Evolutionary conservation across 108 stramenopile genomes (phyloP).

Genomic region (Halocafeteria seosinensis): DNA sequence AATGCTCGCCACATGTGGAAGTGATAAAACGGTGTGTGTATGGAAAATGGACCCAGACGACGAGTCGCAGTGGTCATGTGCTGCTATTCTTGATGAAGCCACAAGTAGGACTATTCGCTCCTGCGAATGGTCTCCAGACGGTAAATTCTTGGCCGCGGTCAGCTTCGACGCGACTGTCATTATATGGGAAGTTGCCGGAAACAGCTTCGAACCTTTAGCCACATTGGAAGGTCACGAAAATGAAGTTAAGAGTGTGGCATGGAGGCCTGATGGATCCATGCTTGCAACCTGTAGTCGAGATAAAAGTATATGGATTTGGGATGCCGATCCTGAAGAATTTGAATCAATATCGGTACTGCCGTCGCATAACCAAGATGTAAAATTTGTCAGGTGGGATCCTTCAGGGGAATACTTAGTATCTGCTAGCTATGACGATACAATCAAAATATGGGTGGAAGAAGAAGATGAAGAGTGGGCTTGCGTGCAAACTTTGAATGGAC

Average conservation of each 20-base stretch:
- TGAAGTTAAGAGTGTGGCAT: conserved; percentile 71
- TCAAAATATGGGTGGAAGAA: conserved; percentile 73
- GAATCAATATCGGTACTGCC: conserved; percentile 51
- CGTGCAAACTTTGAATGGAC: conserved; percentile 50
- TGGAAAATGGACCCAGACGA: conserved; percentile 6
- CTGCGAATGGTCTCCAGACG: conserved; percentile 42
- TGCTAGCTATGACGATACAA: conserved; percentile 75
- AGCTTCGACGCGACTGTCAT: conserved; percentile 57
- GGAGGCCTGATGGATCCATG: conserved; percentile 63
- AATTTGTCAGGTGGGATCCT: conserved; percentile 64
- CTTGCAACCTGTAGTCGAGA: conserved; percentile 88
- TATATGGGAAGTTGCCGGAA: neutral
- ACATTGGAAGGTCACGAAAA: conserved; percentile 78
- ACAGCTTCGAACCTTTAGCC: conserved; percentile 49
- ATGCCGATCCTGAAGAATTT: conserved; percentile 30
- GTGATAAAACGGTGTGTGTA: conserved; percentile 22
- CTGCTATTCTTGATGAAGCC: conserved; percentile 30
- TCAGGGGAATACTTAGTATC: conserved; percentile 53
- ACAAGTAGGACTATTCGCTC: conserved; percentile 36
- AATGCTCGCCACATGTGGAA: conserved; percentile 31
- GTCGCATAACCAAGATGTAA: conserved; percentile 88
- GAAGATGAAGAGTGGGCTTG: conserved; percentile 88
- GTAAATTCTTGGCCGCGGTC: conserved; percentile 50
- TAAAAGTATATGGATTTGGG: conserved; percentile 96
- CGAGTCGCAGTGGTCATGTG: conserved; percentile 8